Conservation (phyloP, 1,139 yeast genomes). For the Magnusiomyces ingens region DNA sequence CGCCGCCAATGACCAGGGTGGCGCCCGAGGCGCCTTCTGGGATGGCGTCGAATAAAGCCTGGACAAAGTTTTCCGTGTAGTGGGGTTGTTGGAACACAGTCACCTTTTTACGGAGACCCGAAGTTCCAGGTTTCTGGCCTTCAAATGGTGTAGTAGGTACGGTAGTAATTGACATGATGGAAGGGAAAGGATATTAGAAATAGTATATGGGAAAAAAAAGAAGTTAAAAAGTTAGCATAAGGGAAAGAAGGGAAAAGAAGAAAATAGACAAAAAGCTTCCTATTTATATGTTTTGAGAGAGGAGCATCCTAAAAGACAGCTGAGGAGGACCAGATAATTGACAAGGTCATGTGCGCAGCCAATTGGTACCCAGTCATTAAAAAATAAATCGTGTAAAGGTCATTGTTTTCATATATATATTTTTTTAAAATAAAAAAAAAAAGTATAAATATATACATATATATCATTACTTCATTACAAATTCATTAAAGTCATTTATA, state of each 20-base stretch:
- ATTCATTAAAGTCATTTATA: not conserved
- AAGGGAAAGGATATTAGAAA: not conserved
- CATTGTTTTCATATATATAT: not conserved
- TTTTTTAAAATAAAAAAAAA: not conserved
- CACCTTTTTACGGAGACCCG: slow-evolving; percentile 91
- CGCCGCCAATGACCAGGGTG: slow-evolving; percentile 90
- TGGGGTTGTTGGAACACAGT: slow-evolving; percentile 70
- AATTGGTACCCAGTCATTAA: not conserved
- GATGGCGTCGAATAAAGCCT: slow-evolving; percentile 74
- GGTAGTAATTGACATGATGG: slow-evolving; percentile 16
- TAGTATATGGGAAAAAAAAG: not conserved
- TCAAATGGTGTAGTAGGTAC: slow-evolving; percentile 64
- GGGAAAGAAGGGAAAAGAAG: not conserved
- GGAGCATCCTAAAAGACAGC: not conserved
- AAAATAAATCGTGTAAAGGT: not conserved
- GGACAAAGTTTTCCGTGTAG: slow-evolving; percentile 92
- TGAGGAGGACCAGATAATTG: not conserved
- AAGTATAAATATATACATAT: not conserved
- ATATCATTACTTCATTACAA: not conserved
- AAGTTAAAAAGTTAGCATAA: too few species aligned
- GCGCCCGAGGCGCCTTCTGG: slow-evolving; percentile 81
- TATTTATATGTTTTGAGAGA: not conserved
- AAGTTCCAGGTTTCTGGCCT: slow-evolving; percentile 97
- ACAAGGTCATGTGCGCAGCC: not conserved
- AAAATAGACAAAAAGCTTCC: not conserved